These are phyloP conservation scores for Pseudogymnoascus sp. DNA, from an alignment of 2,329 filamentous ascomycete genomes.

Conservation along the genomic window DNA sequence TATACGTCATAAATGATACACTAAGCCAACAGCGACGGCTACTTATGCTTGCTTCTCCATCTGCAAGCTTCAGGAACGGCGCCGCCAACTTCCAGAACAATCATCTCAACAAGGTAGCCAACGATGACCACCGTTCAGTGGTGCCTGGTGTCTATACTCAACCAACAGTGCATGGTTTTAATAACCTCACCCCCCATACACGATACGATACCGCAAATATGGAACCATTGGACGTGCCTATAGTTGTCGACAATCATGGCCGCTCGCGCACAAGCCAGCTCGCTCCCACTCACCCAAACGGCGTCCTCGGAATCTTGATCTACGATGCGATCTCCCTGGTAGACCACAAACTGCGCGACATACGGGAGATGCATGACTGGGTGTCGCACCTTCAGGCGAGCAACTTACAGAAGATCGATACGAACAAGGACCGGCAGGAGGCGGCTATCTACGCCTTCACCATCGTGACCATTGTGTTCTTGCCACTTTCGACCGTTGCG, in stretches of 20 bases:
- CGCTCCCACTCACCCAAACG: constrained; percentile 13
- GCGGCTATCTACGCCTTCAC: constrained; percentile 29
- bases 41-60: neutral
- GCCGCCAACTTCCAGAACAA: neutral
- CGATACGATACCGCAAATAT: neutral
- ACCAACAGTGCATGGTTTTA: neutral
- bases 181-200: neutral
- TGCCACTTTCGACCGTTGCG: constrained; percentile 27
- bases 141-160: neutral
- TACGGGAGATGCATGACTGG: constrained; percentile 18
- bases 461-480: constrained; percentile 30
- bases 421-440: constrained; percentile 25
- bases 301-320: constrained; percentile 19
- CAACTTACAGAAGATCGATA: constrained; percentile 22
- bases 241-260: neutral
- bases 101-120: neutral
- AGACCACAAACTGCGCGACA: constrained; percentile 17
- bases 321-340: constrained; percentile 18
- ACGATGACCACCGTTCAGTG: neutral
- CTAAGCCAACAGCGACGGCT: constrained; percentile 17
- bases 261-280: neutral
- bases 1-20: constrained; percentile 19
- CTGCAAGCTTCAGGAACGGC: constrained; percentile 1
- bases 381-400: constrained; percentile 18
- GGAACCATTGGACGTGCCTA: neutral